Evolutionary conservation across 306 rosid genomes (phyloP).

Genomic region (Macrotyloma uniflorum): DNA sequence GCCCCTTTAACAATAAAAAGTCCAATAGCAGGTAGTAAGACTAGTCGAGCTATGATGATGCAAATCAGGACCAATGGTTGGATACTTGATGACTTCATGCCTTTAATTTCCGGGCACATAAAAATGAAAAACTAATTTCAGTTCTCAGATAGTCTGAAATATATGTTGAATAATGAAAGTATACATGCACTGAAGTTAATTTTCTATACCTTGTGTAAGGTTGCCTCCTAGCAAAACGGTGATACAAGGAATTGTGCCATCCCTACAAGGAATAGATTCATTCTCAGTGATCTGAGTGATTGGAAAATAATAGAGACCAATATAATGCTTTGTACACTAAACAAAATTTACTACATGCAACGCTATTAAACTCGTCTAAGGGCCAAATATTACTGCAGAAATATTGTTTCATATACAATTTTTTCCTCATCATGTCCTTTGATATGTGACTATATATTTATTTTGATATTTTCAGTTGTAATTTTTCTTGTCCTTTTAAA

Average conservation of each 20-base stretch:
- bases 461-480: neutral
- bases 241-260: slow-evolving; percentile 89
- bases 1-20: slow-evolving; percentile 66
- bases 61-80: slow-evolving; percentile 43
- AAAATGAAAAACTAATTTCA: neutral
- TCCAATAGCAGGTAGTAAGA: slow-evolving; percentile 68
- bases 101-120: slow-evolving; percentile 39
- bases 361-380: neutral
- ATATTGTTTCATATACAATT: neutral
- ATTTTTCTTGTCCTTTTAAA: neutral
- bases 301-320: neutral
- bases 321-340: neutral
- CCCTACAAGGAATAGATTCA: slow-evolving; percentile 46
- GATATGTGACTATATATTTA: neutral
- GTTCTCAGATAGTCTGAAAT: neutral
- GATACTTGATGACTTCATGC: slow-evolving; percentile 61
- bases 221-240: slow-evolving; percentile 88
- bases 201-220: slow-evolving; percentile 67
- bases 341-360: too few species aligned
- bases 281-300: neutral
- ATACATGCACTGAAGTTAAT: neutral
- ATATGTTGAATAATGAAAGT: neutral
- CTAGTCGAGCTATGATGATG: slow-evolving; percentile 46
- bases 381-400: neutral
- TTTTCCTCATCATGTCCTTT: neutral